Conservation (phyloP, 352 stramenopile species). For the Aphanomyces astaci region DNA sequence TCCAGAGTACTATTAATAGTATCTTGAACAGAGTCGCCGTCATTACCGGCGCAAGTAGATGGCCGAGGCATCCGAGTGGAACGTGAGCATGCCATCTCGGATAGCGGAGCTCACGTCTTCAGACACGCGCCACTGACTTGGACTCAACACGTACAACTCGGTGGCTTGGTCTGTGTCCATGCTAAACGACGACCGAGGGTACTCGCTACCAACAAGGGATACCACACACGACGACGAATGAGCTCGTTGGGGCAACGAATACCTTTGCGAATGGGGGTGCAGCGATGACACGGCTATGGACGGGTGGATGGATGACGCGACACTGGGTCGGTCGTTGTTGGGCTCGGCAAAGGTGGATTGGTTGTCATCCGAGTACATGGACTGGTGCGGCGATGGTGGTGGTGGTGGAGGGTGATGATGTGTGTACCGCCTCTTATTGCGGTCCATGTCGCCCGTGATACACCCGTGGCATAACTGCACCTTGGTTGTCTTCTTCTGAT, state of each 20-base stretch:
- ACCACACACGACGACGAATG: too few species aligned
- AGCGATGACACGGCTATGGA: too few species aligned
- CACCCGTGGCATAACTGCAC: not conserved
- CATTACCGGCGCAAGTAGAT: too few species aligned
- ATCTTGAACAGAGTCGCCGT: too few species aligned
- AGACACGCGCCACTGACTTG: not conserved
- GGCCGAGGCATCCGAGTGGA: not conserved
- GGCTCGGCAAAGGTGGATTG: too few species aligned
- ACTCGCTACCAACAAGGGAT: too few species aligned
- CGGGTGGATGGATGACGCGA: too few species aligned
- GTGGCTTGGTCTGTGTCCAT: not conserved
- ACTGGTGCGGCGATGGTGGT: not conserved
- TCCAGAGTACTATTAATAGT: not conserved
- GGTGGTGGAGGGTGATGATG: not conserved
- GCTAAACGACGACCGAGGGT: not conserved
- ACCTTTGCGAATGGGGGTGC: too few species aligned
- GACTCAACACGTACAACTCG: not conserved
- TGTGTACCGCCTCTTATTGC: too few species aligned
- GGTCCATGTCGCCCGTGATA: not conserved
- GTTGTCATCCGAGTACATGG: not conserved
- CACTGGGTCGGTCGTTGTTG: too few species aligned
- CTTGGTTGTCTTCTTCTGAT: not conserved
- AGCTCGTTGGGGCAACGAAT: too few species aligned
- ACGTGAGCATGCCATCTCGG: not conserved
- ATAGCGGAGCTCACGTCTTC: not conserved